These are phyloP conservation scores for Phaeosphaeria sp. DNA, from an alignment of 2,329 filamentous ascomycete genomes.

Conservation along the genomic window DNA sequence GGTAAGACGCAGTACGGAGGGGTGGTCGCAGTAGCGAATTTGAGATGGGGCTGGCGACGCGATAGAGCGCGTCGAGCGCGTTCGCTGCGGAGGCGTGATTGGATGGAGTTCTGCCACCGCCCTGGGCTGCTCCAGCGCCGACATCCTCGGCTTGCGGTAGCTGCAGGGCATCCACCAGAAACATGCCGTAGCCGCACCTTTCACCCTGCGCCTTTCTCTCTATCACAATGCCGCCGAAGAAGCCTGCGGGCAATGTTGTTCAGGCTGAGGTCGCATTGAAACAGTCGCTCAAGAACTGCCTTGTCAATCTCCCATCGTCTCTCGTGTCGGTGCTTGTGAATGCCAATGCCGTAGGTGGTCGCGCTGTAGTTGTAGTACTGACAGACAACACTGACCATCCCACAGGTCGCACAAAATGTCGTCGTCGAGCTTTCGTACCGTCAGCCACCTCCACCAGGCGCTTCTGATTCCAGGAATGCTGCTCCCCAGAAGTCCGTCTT, in stretches of 20 bases:
- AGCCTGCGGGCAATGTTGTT: constrained; percentile 58
- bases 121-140: constrained; percentile 20
- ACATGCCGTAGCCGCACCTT: constrained; percentile 2
- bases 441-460: constrained; percentile 58
- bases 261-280: constrained; percentile 84
- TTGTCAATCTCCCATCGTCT: constrained; percentile 88
- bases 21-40: constrained; percentile 29
- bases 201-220: constrained; percentile 1
- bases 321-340: constrained; percentile 86
- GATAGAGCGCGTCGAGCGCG: constrained; percentile 35
- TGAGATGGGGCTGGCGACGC: constrained; percentile 30
- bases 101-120: constrained; percentile 36
- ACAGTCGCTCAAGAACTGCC: constrained; percentile 84
- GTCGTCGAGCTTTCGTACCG: constrained; percentile 88
- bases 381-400: constrained; percentile 44
- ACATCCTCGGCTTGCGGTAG: constrained; percentile 39
- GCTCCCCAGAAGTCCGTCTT: constrained; percentile 73
- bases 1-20: constrained; percentile 16
- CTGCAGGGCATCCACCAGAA: constrained; percentile 8
- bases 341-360: constrained; percentile 77
- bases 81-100: constrained; percentile 21
- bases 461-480: constrained; percentile 47
- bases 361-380: constrained; percentile 1
- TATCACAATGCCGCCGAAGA: constrained; percentile 49
- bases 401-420: constrained; percentile 89